These are phyloP conservation scores for Eimeria nieschulzi DNA, from an alignment of 169 alveolate species.

Conservation along the genomic window DNA sequence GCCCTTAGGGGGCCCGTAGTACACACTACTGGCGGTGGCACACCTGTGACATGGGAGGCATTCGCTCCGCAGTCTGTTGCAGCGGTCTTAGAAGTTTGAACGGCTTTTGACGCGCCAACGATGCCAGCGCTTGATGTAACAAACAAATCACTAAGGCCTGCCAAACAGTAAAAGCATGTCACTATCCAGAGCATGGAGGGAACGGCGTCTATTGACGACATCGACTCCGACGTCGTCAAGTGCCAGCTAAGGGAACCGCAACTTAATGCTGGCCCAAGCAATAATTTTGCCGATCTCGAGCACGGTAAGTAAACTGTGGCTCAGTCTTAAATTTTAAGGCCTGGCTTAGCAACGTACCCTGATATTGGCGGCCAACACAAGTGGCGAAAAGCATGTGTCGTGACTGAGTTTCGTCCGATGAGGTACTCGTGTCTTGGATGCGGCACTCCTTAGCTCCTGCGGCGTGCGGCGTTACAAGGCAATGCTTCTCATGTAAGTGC, in stretches of 20 bases:
- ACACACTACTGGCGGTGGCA: neutral
- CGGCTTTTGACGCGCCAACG: neutral
- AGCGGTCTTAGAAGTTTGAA: neutral
- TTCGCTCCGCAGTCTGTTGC: slow-evolving; percentile 29
- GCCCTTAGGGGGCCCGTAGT: too few species aligned
- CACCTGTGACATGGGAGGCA: neutral
- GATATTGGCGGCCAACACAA: neutral
- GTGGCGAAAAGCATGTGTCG: neutral
- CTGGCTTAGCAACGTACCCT: neutral
- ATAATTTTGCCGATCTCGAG: too few species aligned
- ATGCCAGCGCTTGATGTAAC: neutral
- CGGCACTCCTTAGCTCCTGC: slow-evolving; percentile 31
- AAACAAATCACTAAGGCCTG: neutral
- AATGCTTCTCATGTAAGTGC: too few species aligned
- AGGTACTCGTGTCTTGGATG: neutral
- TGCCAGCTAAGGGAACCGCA: too few species aligned
- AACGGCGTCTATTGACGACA: too few species aligned
- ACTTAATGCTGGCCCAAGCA: too few species aligned
- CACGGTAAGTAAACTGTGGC: too few species aligned
- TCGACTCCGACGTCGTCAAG: too few species aligned
- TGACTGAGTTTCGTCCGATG: neutral
- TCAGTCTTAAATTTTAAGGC: too few species aligned
- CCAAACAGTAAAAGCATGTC: neutral
- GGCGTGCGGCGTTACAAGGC: neutral
- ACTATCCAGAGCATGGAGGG: too few species aligned